Base-by-base conservation (phyloP, 768 basidiomycete species). In the Leucosporidium yakuticum region DNA sequence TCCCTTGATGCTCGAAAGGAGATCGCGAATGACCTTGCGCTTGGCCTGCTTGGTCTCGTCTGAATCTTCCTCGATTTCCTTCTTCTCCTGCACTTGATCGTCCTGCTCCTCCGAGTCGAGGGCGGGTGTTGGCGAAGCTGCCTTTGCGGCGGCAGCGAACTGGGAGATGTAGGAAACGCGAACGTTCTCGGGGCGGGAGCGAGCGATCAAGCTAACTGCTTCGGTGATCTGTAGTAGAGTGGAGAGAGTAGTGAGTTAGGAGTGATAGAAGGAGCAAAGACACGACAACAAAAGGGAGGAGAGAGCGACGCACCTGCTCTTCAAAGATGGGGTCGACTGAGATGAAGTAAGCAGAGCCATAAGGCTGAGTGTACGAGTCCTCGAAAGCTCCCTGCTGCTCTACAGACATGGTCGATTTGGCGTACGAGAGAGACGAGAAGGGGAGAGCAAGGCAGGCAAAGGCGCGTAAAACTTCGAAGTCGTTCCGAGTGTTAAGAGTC, bases 321-420 rank as follows among this genome's bases (percentile, higher is more conserved):
- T 34, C 21, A n/a, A 72, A 72, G 54, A 34, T 32, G 20, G 70
- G 70, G 64, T 72, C 70, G 57, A 71, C 64, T 7, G 61, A 39
- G 58, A 71, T 62, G 29, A 71, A 71, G 67, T 27, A 51, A 60
- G 67, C 67, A 55, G 29, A 36, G 44, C 62, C 64, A 50, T 62
- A 54, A 25, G 56, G 32, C 39, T 56, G 44, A 12, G 70, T 68
- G 25, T 65, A 71, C 31, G 54, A 53, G 67, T 71, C 67, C 32
- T 49, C 48, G 70, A 71, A 72, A n/a, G 65, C 70, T 20, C 56
- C 50, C 11, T 44, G 39, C 39, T 44, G 39, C 39, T 44, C 39
- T 44, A 48, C 39, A 34, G 65, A 51, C 66, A 68, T 68, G 32
- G 53, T 44, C 21, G 50, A 15, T 44, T 55, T 36, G 34, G 12